Evolutionary conservation across 805 yeast genomes (phyloP), one percentile per base, ranked within the genome.

Genomic region (Candida oleophila): DNA sequence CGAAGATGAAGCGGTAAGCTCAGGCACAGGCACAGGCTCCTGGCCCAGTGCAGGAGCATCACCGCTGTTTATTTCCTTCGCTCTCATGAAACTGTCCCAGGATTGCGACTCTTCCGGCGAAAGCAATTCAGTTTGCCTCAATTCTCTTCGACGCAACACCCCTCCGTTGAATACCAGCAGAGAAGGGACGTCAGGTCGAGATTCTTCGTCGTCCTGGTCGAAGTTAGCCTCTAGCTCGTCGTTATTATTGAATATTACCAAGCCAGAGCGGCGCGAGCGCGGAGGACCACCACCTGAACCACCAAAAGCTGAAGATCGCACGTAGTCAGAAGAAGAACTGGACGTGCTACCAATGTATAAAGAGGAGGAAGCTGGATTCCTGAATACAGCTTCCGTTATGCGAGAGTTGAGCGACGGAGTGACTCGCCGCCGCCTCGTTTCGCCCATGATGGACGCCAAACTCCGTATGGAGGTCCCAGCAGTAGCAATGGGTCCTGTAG

Each of bases 91-190:
- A 36, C 62, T 36, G 21, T 60, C 63, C 77, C 77, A 72, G 3
- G 74, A 59, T 22, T 55, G 53, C 4, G 60, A 50, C 47, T 71
- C 77, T 15, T 70, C 77, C 16, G 57, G 47, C 2, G 69, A 56
- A 15, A 71, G 50, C 35, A 52, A 60, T 45, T 60, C 61, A 7
- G 52, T 38, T 19, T 61, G 68, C 5, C 64, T 55, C 18, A 57
- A 55, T 47, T 69, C 76, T 35, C 66, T 59, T 38, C 77, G 49
- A 22, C 61, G 56, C 11, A 68, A 46, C 1, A 68, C 66, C 0
- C 77, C 77, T 4, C 77, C 77, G 46, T 72, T 72, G 18, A 66
- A 52, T 9, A 59, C 64, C 15, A 60, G 57, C 22, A 47, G 52
- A 33, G 36, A 8, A 9, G 39, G 39, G 3, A 22, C 39, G 5